Base-by-base conservation (phyloP, 2,329 filamentous ascomycete genomes). In the Paraconiothyrium sp. region DNA sequence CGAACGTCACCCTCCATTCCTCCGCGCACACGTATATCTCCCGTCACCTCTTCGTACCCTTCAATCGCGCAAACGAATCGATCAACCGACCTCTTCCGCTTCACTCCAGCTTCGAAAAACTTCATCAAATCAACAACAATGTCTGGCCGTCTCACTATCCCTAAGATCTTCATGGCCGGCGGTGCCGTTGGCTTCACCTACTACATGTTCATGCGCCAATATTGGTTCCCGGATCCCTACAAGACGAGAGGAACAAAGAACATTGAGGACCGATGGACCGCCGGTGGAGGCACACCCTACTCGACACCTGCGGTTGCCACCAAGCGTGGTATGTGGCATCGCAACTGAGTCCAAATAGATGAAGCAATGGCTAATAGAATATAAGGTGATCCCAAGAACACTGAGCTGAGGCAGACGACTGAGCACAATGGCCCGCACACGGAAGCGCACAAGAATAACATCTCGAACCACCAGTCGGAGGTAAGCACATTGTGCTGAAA, bases 151-250 rank as follows among this genome's bases (percentile, higher is more conserved):
- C 71, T 75, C 59, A 73, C 74, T 4, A 74, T 78, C 27, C 74
- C 75, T 43, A 78, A 78, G 63, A 72, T 78, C 58, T 76, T 78
- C 66, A 73, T 76, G 70, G 76, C 76, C 47, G 76, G 76, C 54
- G 76, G 72, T 32, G 71, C 70, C 55, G 70, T 74, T 16, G 75
- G 76, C 60, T 73, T 78, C 63, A 67, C 66, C 54, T 78, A 78
- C 69, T 75, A 77, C 67, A 66, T 77, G 55, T 70, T 72, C 62
- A 77, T 77, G 73, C 71, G 75, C 59, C 72, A 72, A 56, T 75
- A 77, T 67, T 77, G 75, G 76, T 77, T 75, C 70, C 74, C 74
- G 57, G 76, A 78, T 63, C 73, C 76, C 11, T 76, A 76, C 69
- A 76, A 77, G 68, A 78, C 76, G 30, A 66, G 68, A 44, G 75